A percentile compares a stretch with the other conserved stretches of the same genome.
Conservation (phyloP, 148 eudicot genomes). For the Amaranthus cruentus region DNA sequence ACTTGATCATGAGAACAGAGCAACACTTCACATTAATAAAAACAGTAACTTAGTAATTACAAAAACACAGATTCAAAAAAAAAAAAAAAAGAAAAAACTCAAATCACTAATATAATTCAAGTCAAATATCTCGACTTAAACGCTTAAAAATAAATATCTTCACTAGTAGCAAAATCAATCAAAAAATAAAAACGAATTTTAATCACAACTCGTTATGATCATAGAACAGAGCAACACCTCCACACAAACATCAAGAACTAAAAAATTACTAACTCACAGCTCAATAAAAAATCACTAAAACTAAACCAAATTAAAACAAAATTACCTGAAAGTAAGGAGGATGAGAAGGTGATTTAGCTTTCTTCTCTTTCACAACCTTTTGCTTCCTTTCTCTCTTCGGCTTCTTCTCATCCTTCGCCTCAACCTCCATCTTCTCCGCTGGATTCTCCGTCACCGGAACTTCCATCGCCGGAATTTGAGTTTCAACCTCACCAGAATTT, state of each 20-base stretch:
- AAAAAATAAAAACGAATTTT: too few species aligned
- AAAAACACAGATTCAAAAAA: background rate
- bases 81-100: background rate
- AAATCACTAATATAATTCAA: too few species aligned
- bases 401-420: constrained; percentile 17
- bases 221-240: too few species aligned
- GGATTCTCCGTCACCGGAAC: constrained; percentile 18
- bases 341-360: constrained; percentile 45
- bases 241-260: too few species aligned
- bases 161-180: background rate
- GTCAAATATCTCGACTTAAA: too few species aligned
- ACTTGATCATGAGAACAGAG: too few species aligned
- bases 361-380: constrained; percentile 33
- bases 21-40: too few species aligned
- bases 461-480: constrained; percentile 2
- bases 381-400: constrained; percentile 38
- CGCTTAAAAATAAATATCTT: background rate
- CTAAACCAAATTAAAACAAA: background rate
- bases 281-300: background rate
- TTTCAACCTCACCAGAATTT: constrained; percentile 28
- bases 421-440: background rate
- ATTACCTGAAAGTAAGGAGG: constrained; percentile 74
- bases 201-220: too few species aligned
- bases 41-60: background rate
- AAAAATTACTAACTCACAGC: background rate